Percentiles rank a stretch among this genome's conserved stretches.
These are phyloP conservation scores for Colletotrichum sp. DNA, from an alignment of 2,329 filamentous ascomycete species.

Conservation along the genomic window DNA sequence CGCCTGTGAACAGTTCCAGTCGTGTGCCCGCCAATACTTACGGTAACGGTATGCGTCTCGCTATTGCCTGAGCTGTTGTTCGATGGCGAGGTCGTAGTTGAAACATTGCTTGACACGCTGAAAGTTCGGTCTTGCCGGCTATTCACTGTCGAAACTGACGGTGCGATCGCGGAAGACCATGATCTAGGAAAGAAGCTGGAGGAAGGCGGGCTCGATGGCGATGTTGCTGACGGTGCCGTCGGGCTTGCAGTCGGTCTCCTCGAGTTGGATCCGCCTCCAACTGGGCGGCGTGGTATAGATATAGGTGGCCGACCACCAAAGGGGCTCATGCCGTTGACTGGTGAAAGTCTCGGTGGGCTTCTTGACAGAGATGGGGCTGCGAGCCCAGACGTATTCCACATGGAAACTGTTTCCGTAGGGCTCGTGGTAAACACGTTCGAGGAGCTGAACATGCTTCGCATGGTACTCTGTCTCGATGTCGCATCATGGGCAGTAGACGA, in stretches of 20 bases:
- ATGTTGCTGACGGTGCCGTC: neutral
- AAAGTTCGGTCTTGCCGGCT: constrained; percentile 19
- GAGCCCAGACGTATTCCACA: neutral
- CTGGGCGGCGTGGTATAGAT: constrained; percentile 12
- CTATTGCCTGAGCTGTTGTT: constrained; percentile 20
- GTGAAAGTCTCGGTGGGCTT: constrained; percentile 25
- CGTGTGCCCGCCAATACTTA: constrained; percentile 25
- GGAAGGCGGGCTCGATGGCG: neutral
- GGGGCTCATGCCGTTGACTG: neutral
- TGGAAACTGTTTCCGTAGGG: constrained; percentile 5
- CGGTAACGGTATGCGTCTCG: constrained; percentile 20
- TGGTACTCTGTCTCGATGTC: constrained; percentile 1
- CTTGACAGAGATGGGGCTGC: neutral
- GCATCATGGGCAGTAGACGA: neutral
- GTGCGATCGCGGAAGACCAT: neutral
- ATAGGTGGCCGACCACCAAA: neutral
- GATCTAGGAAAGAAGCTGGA: neutral
- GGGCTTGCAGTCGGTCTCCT: neutral
- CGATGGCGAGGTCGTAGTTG: constrained; percentile 5
- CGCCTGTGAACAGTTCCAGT: constrained; percentile 33
- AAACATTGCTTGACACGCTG: constrained; percentile 20
- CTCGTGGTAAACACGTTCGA: neutral
- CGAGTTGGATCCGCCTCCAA: neutral
- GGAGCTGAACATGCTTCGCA: neutral
- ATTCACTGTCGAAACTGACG: constrained; percentile 16